These are phyloP conservation scores for Verticillium longisporum DNA, from an alignment of 2,329 filamentous ascomycete genomes.

Conservation along the genomic window DNA sequence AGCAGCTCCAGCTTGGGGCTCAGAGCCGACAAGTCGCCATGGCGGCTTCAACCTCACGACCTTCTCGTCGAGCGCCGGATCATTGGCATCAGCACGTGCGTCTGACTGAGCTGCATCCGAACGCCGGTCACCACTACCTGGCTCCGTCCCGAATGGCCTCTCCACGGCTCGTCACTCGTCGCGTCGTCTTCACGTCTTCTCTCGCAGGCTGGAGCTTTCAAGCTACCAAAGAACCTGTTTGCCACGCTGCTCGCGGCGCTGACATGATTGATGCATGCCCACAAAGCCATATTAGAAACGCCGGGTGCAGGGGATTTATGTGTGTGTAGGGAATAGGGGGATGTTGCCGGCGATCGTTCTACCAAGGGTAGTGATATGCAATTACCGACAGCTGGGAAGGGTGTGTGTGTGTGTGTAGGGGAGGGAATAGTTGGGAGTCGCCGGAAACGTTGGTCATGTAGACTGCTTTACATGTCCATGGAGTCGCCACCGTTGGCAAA, in stretches of 20 bases:
- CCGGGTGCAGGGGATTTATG: constrained; percentile 9
- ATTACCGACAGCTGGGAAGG: constrained; percentile 4
- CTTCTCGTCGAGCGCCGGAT: not conserved
- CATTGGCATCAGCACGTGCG: not conserved
- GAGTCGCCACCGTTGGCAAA: constrained; percentile 69
- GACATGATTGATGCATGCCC: constrained; percentile 20
- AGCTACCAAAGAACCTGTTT: constrained; percentile 52
- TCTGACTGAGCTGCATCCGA: not conserved
- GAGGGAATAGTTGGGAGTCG: constrained; percentile 6
- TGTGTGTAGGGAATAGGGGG: constrained; percentile 11
- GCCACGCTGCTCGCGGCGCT: constrained; percentile 14
- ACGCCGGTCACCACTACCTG: not conserved
- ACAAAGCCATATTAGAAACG: constrained; percentile 29
- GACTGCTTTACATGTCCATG: constrained; percentile 53
- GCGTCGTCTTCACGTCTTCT: constrained; percentile 5
- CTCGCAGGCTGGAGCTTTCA: constrained; percentile 55
- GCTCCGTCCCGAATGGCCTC: not conserved
- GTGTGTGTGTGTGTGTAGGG: not conserved
- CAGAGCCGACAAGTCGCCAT: not conserved
- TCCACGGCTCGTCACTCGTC: not conserved
- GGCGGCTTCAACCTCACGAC: not conserved
- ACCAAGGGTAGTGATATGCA: constrained; percentile 3
- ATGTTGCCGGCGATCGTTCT: constrained; percentile 9
- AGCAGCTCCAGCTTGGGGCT: not conserved
- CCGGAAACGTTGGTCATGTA: not conserved